Base-by-base conservation (phyloP, 225 moss, liverwort and hornwort species). In the Marchantia paleacea region DNA sequence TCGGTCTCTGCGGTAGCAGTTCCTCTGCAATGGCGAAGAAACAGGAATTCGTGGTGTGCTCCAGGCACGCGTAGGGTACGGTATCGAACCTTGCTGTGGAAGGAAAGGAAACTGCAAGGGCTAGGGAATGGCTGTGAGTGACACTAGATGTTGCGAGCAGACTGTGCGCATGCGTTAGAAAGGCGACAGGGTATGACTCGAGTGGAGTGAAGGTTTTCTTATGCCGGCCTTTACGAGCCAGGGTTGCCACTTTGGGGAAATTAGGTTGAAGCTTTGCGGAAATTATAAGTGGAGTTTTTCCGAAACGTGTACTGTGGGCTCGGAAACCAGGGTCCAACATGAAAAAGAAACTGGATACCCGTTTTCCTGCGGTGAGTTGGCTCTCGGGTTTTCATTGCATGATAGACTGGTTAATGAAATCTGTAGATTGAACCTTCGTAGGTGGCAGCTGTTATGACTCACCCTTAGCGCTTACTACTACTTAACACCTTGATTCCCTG, bases 261-360 rank as follows among this genome's bases (percentile, higher is more conserved):
- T 78, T 67, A 78, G 83, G 83, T 75, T 86, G 80, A 81, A 83
- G 81, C 72, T 79, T 25, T 71, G 58, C 29, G 81, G 81, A 31
- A 81, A 83, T 84, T 84, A 81, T 77, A 87, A 84, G 84, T 84
- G 87, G 87, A 80, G 82, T 82, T 87, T 80, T 72, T 84, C 82
- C 55, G 81, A 81, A 72, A 67, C 55, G 30, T 57, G 51, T 70
- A 61, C 72, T 49, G 67, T 29, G 61, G 60, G 29, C 29, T 47
- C 54, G 26, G 11, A 30, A 52, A 81, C 84, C 87, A 81, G 81
- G 72, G 61, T 80, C 72, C 64, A 82, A 20, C 65, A 99, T 99
- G 99, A 99, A 95, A 92, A 99, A 99, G 89, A 99, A 95, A 81
- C 84, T 99, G 88, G 99, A 99, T 60, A 99, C 99, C 10, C 95